Evolutionary conservation across 2,329 filamentous ascomycete genomes (phyloP), one percentile per base, ranked within the genome.

Genomic region (Phialemoniopsis sp.): DNA sequence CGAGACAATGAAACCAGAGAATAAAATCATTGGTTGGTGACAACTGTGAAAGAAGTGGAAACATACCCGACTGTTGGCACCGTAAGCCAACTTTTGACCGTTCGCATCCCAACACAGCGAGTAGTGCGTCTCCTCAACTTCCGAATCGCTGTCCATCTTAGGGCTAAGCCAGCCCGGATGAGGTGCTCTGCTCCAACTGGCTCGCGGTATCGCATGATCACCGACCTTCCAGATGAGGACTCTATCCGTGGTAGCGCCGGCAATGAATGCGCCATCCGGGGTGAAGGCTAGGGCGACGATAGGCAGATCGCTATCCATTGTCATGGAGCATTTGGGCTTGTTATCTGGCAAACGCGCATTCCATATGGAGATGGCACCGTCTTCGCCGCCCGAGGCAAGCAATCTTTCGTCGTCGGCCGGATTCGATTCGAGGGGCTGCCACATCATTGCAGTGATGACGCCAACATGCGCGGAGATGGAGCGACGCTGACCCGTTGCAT

Each of bases 141-240:
- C 77, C 1, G 63, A 54, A 17, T 75, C 73, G 7, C 67, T 63
- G 29, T 67, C 70, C 34, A 66, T 67, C 50, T 70, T 75, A 15
- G 78, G 78, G 43, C 73, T 82, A 26, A 75, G 62, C 75, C 77
- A 81, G 5, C 76, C 78, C 1, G 68, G 63, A 46, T 81, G 75
- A 9, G 70, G 63, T 18, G 67, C 62, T 44, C 75, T 63, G 43
- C 66, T 74, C 79, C 80, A 84, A 51, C 68, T 76, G 13, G 80
- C 80, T 34, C 76, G 67, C 5, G 80, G 80, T 34, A 80, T 67
- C 18, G 66, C 62, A 34, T 73, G 66, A 38, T 78, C 79, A 43
- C 74, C 77, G 12, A 82, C 72, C 52, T 81, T 82, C 78, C 80
- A 84, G 34, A 84, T 80, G 30, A 82, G 59, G 13, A 83, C 75